Evolutionary conservation across 2,329 filamentous ascomycete genomes (phyloP), one percentile per base, ranked within the genome.

Genomic region (Davidsoniella eucalypti): DNA sequence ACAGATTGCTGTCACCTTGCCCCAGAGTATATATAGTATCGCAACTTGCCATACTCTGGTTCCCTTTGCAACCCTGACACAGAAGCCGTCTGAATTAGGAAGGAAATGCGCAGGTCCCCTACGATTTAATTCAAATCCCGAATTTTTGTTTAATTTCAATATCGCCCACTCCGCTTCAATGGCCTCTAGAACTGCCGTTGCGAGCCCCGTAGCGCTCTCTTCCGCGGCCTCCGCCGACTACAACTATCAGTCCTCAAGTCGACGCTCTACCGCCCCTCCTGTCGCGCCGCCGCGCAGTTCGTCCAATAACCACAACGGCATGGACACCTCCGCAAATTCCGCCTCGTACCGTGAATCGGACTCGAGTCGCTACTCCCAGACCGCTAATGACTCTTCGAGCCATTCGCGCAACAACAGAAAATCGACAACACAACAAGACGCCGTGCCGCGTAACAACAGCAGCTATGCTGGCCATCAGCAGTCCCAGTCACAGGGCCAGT

Each of bases 201-300:
- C 67, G 47, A 67, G 66, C 52, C 65, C 67, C 33, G 61, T 68
- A 38, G 60, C 64, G 65, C 56, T 66, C 55, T 55, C 66, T 40
- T 63, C 68, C 14, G 57, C 63, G 18, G 61, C 66, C 14, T 26
- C 50, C 14, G 25, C 58, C 65, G 48, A 53, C 33, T 51, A 47
- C 52, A 66, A 73, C 44, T 66, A 71, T 42, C 62, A 68, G 38
- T 63, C 67, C 25, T 58, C 68, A 17, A 59, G 67, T 51, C 69
- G 71, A 59, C 68, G 70, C 66, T 75, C 67, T 65, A 75, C 70
- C 64, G 78, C 73, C 67, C 78, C 83, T 49, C 82, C 84, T 21
- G 73, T 85, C 57, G 80, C 83, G 50, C 87, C 84, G 44, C 84
- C 85, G 36, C 78, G 87, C 60, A 88, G 84, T 6, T 93, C 87